Conservation (phyloP, 192 early-diverging fungal genomes). For the Linnemannia elongata region DNA sequence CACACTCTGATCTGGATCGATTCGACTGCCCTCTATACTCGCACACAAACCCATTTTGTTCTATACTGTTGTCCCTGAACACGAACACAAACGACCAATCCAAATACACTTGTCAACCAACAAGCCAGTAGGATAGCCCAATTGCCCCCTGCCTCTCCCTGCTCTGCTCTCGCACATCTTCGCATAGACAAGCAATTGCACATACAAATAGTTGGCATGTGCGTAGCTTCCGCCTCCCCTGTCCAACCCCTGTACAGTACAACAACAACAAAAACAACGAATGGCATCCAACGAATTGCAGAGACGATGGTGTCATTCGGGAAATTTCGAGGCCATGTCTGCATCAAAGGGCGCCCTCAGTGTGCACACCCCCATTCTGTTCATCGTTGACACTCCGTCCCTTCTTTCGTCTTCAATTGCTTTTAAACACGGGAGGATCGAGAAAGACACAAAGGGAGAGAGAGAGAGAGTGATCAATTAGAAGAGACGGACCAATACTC, state of each 20-base stretch:
- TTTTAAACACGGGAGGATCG: neutral
- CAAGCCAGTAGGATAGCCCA: neutral
- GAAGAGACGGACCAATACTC: neutral
- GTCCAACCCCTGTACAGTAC: neutral
- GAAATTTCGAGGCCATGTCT: conserved; percentile 35
- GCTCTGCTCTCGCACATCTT: neutral
- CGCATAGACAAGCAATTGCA: neutral
- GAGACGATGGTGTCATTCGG: conserved; percentile 34
- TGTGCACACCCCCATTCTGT: neutral
- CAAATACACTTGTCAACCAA: neutral
- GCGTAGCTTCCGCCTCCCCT: neutral
- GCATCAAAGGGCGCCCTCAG: conserved; percentile 1
- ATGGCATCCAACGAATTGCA: neutral
- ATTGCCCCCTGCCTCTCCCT: neutral
- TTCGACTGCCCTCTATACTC: too few species aligned
- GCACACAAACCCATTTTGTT: too few species aligned
- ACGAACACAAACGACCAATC: too few species aligned
- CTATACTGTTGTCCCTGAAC: too few species aligned
- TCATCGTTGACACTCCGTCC: neutral
- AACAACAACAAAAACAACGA: neutral
- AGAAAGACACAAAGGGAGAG: too few species aligned
- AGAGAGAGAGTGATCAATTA: neutral
- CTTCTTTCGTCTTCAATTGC: neutral
- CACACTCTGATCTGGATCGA: too few species aligned
- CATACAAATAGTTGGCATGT: conserved; percentile 15